A percentile compares a stretch with the other conserved stretches of the same genome.
These are phyloP conservation scores for Myriosclerotinia scirpicola DNA, from an alignment of 2,329 filamentous ascomycete genomes.

Conservation along the genomic window DNA sequence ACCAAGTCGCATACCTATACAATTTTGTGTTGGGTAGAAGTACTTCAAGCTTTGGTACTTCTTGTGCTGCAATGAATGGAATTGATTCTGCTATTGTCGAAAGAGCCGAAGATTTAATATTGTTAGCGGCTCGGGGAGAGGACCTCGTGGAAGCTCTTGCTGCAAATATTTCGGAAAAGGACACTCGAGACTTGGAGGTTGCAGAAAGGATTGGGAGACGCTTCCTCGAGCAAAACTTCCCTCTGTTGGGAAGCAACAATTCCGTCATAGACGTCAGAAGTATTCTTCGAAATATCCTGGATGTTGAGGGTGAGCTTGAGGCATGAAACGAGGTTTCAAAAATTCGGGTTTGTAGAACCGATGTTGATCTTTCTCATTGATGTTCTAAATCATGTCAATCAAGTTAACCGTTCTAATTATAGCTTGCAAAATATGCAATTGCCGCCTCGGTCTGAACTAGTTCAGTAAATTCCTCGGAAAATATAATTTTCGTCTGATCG, in stretches of 20 bases:
- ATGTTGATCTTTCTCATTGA: slow-evolving; percentile 2
- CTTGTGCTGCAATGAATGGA: slow-evolving; percentile 84
- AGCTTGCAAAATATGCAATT: slow-evolving; percentile 13
- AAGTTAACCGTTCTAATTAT: slow-evolving; percentile 9
- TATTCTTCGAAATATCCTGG: slow-evolving; percentile 35
- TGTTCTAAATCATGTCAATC: slow-evolving; percentile 19
- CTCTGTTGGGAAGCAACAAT: slow-evolving; percentile 28
- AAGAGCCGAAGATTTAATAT: slow-evolving; percentile 71
- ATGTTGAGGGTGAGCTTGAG: slow-evolving; percentile 21
- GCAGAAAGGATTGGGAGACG: slow-evolving; percentile 62
- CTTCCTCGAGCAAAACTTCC: slow-evolving; percentile 50
- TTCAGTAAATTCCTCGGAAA: background rate
- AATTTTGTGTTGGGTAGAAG: slow-evolving; percentile 67
- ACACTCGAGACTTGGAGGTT: slow-evolving; percentile 64
- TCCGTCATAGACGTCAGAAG: slow-evolving; percentile 33
- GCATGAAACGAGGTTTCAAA: slow-evolving; percentile 28
- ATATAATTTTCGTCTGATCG: slow-evolving; percentile 1
- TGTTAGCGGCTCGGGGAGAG: slow-evolving; percentile 68
- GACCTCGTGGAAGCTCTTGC: slow-evolving; percentile 70
- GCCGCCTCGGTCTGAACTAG: background rate
- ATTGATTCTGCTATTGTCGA: slow-evolving; percentile 70
- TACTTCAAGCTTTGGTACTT: slow-evolving; percentile 78
- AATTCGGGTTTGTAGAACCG: background rate
- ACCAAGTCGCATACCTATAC: slow-evolving; percentile 75
- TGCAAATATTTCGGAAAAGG: slow-evolving; percentile 61